phyloP scores from a whole-genome alignment of 202 grass and related monocot genomes.

The Dendrocalamus latiflorus region DNA sequence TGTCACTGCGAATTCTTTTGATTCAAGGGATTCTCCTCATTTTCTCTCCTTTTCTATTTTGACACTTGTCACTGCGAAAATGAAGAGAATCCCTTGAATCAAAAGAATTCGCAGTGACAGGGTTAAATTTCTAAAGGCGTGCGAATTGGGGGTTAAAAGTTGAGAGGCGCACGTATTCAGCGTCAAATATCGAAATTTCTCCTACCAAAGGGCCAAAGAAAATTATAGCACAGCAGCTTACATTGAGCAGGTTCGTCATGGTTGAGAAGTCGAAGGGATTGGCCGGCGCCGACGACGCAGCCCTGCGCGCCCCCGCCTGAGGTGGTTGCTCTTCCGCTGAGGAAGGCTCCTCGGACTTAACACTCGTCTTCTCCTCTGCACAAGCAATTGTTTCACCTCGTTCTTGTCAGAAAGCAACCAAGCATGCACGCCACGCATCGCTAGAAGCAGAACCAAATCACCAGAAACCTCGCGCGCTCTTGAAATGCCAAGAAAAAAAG shows the following conservation, averaged over 20 bases:
- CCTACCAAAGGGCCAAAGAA: no score
- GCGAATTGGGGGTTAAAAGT: no score
- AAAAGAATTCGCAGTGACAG: no score
- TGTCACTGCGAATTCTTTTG: no score
- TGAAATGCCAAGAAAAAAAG: not conserved
- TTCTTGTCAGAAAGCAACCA: not conserved
- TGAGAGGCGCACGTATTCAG: no score
- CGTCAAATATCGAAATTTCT: no score
- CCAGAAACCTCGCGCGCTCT: not conserved
- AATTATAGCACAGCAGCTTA: slow-evolving; percentile 7
- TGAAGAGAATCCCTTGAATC: no score
- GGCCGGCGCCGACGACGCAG: slow-evolving; percentile 16
- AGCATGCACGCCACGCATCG: not conserved
- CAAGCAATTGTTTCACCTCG: not conserved
- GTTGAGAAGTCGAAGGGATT: slow-evolving; percentile 94
- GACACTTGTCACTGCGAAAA: no score
- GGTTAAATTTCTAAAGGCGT: no score
- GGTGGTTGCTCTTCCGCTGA: slow-evolving; percentile 17
- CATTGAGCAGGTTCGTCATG: slow-evolving; percentile 76
- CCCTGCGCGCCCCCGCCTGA: slow-evolving; percentile 5
- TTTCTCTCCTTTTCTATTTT: no score
- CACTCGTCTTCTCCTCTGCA: slow-evolving; percentile 53
- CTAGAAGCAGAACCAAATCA: not conserved
- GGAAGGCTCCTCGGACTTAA: slow-evolving; percentile 41
- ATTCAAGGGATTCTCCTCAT: no score